Evolutionary conservation across 2,329 filamentous ascomycete species (phyloP), one percentile per base, ranked within the genome.

Genomic region (Exophiala alcalophila): DNA sequence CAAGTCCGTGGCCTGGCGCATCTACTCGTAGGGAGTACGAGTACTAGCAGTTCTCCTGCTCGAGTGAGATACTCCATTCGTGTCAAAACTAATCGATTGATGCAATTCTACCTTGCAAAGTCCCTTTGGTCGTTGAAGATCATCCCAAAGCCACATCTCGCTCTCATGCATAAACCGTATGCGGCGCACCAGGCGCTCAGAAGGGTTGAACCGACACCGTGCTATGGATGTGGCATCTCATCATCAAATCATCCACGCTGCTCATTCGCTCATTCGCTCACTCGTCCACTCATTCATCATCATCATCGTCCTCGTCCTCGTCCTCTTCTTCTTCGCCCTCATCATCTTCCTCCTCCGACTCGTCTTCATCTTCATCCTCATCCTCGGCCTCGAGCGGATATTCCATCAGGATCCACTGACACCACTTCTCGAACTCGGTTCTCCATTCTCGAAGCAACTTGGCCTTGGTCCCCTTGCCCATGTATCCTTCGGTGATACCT

Each of bases 341-440:
- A 1, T 55, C 54, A n/a, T 51, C 50, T 14, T 54, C 52, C 5
- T 55, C 52, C 2, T 53, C 50, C 5, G 52, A 47, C 3, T 53
- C 49, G 12, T 50, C 54, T 2, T 55, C 45, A 3, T 54, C 52
- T 6, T 57, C 56, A 24, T 55, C 65, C 29, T 68, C 66, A 5
- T 70, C 67, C 10, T 70, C 65, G 30, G 69, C 60, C 44, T 71
- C 71, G 51, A 74, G 70, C 26, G 59, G 77, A 68, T 77, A 94
- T 66, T 94, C 86, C 25, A 81, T 73, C 7, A 95, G 84, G 30
- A 97, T 74, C 89, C 89, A 96, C 40, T 88, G 74, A 60, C 90
- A 97, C 61, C 92, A 97, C 59, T 79, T 76, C 70, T 97, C 91
- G 80, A 90, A 97, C 54, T 86, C 79, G 24, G 79, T 67, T 35